A percentile compares a stretch with the other conserved stretches of the same genome.
Conservation (phyloP, 2,329 filamentous ascomycete species). For the Canariomyces notabilis region DNA sequence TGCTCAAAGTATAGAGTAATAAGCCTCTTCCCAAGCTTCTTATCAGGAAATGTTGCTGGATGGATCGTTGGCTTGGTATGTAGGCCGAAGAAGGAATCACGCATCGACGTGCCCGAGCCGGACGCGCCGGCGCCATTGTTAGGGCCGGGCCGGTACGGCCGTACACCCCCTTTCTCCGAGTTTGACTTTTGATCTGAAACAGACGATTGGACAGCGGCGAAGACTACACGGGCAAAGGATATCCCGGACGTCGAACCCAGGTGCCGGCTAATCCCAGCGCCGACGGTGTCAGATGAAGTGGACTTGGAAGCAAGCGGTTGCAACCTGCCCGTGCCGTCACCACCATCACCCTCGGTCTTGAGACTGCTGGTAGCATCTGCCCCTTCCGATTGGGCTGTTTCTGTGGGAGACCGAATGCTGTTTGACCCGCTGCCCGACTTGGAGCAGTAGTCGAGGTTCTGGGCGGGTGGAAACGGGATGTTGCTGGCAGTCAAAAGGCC, state of each 20-base stretch:
- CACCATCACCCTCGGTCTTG: slow-evolving; percentile 45
- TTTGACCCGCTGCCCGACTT: slow-evolving; percentile 39
- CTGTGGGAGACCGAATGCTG: slow-evolving; percentile 31
- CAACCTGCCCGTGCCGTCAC: slow-evolving; percentile 53
- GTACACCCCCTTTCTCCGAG: slow-evolving; percentile 60
- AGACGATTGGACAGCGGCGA: slow-evolving; percentile 80
- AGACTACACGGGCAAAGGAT: slow-evolving; percentile 89
- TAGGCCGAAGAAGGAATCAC: slow-evolving; percentile 95
- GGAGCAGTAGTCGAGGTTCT: slow-evolving; percentile 61
- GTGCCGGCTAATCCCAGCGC: slow-evolving; percentile 72
- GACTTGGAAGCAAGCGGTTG: slow-evolving; percentile 61
- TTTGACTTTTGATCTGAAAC: slow-evolving; percentile 60
- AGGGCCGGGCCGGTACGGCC: slow-evolving; percentile 51
- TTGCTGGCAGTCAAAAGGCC: slow-evolving; percentile 63
- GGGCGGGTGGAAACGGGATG: slow-evolving; percentile 66
- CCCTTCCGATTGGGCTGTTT: slow-evolving; percentile 30
- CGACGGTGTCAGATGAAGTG: slow-evolving; percentile 21
- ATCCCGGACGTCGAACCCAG: slow-evolving; percentile 84
- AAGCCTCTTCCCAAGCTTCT: slow-evolving; percentile 65
- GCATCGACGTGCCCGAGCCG: slow-evolving; percentile 73
- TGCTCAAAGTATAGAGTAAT: slow-evolving; percentile 90
- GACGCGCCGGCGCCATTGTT: slow-evolving; percentile 41
- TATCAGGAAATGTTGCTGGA: slow-evolving; percentile 77
- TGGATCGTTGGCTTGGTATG: slow-evolving; percentile 86
- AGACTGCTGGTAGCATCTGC: slow-evolving; percentile 17